These are phyloP conservation scores for Phytopythium sindhum DNA, from an alignment of 352 stramenopile genomes.

Conservation along the genomic window DNA sequence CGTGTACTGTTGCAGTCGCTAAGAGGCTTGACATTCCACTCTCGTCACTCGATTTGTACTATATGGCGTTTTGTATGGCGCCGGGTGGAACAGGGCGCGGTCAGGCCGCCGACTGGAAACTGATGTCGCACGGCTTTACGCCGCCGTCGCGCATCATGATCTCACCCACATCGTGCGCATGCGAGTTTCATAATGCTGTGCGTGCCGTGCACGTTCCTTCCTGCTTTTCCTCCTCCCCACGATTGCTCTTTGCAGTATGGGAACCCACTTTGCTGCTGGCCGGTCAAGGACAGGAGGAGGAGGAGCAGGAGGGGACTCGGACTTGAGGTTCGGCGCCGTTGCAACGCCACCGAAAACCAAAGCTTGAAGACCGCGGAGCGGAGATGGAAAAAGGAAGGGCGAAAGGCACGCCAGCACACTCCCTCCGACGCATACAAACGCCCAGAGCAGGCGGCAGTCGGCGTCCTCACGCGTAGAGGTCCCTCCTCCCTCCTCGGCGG, in stretches of 20 bases:
- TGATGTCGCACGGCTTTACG: not conserved
- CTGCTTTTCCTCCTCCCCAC: not conserved
- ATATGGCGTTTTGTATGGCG: not conserved
- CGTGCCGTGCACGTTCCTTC: not conserved
- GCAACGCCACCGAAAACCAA: slow-evolving; percentile 8
- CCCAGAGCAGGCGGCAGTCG: not conserved
- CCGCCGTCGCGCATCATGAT: not conserved
- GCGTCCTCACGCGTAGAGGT: not conserved
- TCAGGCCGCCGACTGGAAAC: not conserved
- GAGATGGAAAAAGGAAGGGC: not conserved
- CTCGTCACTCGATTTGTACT: not conserved
- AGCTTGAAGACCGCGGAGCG: slow-evolving; percentile 4
- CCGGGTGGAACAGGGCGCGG: not conserved
- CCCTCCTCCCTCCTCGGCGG: not conserved
- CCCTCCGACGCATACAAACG: not conserved
- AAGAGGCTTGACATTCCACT: not conserved
- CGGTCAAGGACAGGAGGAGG: not conserved
- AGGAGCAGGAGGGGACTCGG: not conserved
- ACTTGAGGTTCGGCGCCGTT: not conserved
- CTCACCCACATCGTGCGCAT: not conserved
- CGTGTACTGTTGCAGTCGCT: not conserved
- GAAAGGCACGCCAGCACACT: slow-evolving; percentile 3
- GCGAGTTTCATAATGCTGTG: slow-evolving; percentile 4
- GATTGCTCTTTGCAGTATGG: not conserved
- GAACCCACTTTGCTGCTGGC: not conserved